Conservation (phyloP, 176 grass and related monocot species). For the Carex myosuroides region DNA sequence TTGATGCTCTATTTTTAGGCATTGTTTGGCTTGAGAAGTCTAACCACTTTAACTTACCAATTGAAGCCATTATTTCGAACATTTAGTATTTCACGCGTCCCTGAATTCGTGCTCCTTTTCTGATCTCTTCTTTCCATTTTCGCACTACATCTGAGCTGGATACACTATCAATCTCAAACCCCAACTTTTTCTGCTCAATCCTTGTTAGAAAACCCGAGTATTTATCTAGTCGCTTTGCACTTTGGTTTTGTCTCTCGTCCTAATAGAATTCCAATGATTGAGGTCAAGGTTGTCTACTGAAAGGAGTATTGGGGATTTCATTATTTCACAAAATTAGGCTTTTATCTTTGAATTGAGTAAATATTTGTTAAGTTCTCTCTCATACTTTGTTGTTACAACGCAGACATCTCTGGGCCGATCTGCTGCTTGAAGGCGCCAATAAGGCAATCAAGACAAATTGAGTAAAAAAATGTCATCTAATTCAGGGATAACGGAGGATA, state of each 20-base stretch:
- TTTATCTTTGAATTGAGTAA: background rate
- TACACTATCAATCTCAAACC: background rate
- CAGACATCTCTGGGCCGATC: background rate
- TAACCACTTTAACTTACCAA: background rate
- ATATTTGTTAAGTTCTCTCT: background rate
- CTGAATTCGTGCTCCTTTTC: background rate
- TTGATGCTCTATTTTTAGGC: background rate
- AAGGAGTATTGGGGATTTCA: background rate
- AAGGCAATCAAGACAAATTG: background rate
- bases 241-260: background rate
- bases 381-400: background rate
- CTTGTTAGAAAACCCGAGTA: background rate
- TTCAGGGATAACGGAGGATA: conserved; percentile 24
- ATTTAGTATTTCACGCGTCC: background rate
- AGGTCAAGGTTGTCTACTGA: background rate
- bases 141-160: background rate
- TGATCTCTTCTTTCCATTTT: conserved; percentile 2
- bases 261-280: background rate
- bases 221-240: background rate
- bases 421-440: background rate
- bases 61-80: background rate
- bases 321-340: background rate
- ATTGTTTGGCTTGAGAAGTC: background rate
- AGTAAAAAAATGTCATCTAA: conserved; percentile 20
- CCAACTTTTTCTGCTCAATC: background rate